These are phyloP conservation scores for Chlorella ohadii DNA, from an alignment of 139 green algal genomes.

Conservation along the genomic window DNA sequence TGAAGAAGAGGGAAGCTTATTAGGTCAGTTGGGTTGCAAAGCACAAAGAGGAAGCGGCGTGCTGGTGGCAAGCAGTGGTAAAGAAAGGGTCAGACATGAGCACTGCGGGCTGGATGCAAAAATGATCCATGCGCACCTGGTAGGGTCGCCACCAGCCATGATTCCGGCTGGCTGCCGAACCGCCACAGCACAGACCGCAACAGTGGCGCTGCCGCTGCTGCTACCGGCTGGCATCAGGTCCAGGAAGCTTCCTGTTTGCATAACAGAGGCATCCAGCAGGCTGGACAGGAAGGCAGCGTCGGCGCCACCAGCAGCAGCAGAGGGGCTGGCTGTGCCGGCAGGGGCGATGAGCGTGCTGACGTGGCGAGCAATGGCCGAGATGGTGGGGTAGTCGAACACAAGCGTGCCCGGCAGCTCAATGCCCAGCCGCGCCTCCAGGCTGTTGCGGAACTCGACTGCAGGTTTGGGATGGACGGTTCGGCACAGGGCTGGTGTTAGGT, in stretches of 20 bases:
- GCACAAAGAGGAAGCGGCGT: too few relatives aligned
- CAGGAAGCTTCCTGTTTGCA: neutral
- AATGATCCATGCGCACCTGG: neutral
- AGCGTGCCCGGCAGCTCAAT: constrained; percentile 63
- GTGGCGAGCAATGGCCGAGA: constrained; percentile 26
- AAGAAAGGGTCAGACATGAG: too few relatives aligned
- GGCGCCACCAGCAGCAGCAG: neutral
- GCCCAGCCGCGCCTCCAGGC: constrained; percentile 51
- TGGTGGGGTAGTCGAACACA: constrained; percentile 69
- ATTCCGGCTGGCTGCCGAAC: constrained; percentile 15
- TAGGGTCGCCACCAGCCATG: neutral
- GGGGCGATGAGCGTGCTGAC: constrained; percentile 8
- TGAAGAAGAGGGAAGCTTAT: too few relatives aligned
- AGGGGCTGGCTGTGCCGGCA: neutral
- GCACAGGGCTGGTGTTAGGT: neutral
- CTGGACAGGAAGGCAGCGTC: neutral
- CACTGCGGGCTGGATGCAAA: too few relatives aligned
- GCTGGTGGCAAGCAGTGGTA: too few relatives aligned
- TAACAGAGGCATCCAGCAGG: neutral
- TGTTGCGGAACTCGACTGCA: constrained; percentile 77
- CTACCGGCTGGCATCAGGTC: neutral
- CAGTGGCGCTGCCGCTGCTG: neutral
- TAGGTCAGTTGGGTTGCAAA: too few relatives aligned
- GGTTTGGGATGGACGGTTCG: constrained; percentile 44
- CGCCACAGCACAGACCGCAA: neutral